Evolutionary conservation across 495 filamentous ascomycete species (phyloP).

Genomic region (Talaromyces nanjingensis): DNA sequence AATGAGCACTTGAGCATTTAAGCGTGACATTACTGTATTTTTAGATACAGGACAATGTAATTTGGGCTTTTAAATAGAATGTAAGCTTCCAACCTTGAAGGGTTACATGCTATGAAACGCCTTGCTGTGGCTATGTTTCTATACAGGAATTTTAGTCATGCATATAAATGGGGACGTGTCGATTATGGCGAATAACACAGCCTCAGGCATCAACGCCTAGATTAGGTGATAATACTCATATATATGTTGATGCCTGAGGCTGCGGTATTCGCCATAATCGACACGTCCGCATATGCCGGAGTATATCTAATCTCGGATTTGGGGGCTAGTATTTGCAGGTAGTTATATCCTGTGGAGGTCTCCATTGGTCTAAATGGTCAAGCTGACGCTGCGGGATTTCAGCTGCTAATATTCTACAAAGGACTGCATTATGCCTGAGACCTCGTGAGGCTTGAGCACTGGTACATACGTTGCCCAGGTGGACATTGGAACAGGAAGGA

Average conservation of each 20-base stretch:
- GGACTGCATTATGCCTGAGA: conserved; percentile 1
- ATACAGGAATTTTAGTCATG: not conserved
- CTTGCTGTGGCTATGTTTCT: not conserved
- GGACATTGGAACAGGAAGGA: conserved; percentile 1
- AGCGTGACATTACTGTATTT: not conserved
- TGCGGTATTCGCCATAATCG: too few species aligned
- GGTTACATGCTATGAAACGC: not conserved
- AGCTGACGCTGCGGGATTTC: not conserved
- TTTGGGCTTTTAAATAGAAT: not conserved
- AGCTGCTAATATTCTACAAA: conserved; percentile 3
- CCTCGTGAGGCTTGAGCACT: not conserved
- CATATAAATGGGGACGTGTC: not conserved
- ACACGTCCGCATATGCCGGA: not conserved
- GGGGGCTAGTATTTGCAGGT: conserved; percentile 2
- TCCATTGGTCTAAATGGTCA: not conserved
- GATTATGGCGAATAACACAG: too few species aligned
- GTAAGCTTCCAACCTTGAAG: not conserved
- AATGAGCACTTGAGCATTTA: not conserved
- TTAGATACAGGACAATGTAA: not conserved
- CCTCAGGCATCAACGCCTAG: too few species aligned
- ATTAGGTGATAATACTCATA: too few species aligned
- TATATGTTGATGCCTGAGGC: too few species aligned
- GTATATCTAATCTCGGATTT: not conserved
- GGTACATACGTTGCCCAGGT: conserved; percentile 1
- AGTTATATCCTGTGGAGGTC: conserved; percentile 1